These are phyloP conservation scores for Mortierella sp. DNA, from an alignment of 371 early-diverging fungal species.

Conservation along the genomic window DNA sequence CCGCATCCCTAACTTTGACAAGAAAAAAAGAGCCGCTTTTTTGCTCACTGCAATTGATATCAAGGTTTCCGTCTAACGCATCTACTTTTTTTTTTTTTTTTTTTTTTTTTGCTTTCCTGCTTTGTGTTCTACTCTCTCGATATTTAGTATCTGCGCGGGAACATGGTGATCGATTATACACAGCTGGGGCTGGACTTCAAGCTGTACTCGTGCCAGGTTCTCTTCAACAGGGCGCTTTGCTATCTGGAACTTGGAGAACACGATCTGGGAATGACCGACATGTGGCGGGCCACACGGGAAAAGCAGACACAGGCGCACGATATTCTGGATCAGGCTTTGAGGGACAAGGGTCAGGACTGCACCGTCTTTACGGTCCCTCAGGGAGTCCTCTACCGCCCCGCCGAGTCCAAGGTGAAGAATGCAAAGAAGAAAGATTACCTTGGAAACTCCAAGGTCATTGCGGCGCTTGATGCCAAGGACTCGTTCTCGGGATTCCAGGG, in stretches of 20 bases:
- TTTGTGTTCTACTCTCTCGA: too few relatives aligned
- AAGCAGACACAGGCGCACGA: constrained; percentile 80
- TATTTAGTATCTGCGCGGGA: constrained; percentile 85
- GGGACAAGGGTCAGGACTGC: constrained; percentile 78
- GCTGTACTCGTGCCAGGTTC: constrained; percentile 89
- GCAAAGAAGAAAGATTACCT: constrained; percentile 83
- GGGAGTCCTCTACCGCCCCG: constrained; percentile 85
- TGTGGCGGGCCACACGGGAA: constrained; percentile 79
- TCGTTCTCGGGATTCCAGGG: constrained; percentile 79
- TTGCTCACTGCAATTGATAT: not conserved
- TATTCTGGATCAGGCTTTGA: constrained; percentile 80
- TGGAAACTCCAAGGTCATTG: constrained; percentile 85
- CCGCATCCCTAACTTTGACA: not conserved
- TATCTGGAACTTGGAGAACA: constrained; percentile 82
- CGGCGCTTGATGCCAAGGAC: constrained; percentile 68
- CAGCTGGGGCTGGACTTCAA: constrained; percentile 93
- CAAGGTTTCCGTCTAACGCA: not conserved
- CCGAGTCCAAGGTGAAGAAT: constrained; percentile 85
- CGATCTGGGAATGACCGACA: constrained; percentile 80
- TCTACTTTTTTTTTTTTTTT: not conserved
- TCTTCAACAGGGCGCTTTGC: constrained; percentile 94
- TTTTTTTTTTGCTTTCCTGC: too few relatives aligned
- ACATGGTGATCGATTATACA: constrained; percentile 92
- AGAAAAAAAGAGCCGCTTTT: not conserved
- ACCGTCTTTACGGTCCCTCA: constrained; percentile 85